Evolutionary conservation across 208 protist genomes (phyloP), one percentile per base, ranked within the genome.

Genomic region (Angomonas desouzai): DNA sequence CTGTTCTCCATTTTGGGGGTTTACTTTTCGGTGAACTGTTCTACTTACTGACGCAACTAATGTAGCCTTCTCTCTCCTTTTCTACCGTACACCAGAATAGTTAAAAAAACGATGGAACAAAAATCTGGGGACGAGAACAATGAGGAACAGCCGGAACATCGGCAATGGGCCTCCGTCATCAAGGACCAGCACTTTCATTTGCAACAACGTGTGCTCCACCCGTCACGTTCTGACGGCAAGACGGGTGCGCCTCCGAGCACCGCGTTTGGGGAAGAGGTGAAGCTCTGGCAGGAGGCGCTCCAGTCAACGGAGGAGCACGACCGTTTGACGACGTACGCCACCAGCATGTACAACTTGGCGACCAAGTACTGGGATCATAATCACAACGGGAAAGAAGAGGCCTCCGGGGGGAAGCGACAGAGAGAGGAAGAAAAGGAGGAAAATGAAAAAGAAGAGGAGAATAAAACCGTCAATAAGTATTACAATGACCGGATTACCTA

Each of bases 131-230:
- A n/a, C n/a, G n/a, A n/a, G n/a, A n/a, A n/a, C 28, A 28, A 58
- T 48, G 60, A 60, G 51, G 55, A 45, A 38, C 53, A 43, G 49
- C 47, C 57, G 34, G 57, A 57, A 45, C 51, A 66, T 62, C 56
- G 69, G 48, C 30, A 38, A 53, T 70, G 64, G 64, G 64, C 64
- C 4, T 16, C 11, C 20, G 4, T 16, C 4, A 70, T 70, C 22
- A 70, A 70, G 47, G 55, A 62, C 28, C 64, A 70, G 6, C 64
- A 70, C 45, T 36, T 45, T 45, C 63, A 68, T 45, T 27, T 68
- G 7, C 63, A 68, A 49, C 2, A 34, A 4, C 9, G 16, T 3
- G 43, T 25, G 11, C 59, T 34, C 29, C 38, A 53, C 43, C 22
- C 10, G 11, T 3, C 28, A 22, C 20, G 10, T 13, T 36, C 7